Conservation (phyloP, 345 rosid species). For the Eucalyptus sideroxylon region DNA sequence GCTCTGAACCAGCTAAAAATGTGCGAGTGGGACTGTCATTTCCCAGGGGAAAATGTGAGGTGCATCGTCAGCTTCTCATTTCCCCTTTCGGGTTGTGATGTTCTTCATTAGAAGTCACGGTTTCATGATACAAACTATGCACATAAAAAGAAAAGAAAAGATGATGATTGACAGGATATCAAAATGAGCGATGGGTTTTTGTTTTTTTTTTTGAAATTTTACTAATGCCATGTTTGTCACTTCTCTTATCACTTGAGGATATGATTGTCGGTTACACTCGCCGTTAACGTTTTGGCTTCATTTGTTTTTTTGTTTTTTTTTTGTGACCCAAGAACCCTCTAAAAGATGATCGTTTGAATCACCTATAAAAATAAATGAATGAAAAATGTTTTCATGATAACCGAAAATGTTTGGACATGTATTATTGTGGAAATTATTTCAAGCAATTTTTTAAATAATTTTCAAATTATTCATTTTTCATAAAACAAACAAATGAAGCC, state of each 20-base stretch:
- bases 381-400: too few relatives aligned
- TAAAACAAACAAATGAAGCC: too few relatives aligned
- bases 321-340: too few relatives aligned
- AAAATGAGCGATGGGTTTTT: neutral
- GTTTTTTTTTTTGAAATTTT: too few relatives aligned
- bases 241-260: neutral
- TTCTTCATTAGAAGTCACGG: neutral
- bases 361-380: too few relatives aligned
- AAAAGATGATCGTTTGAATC: too few relatives aligned
- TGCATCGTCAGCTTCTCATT: neutral
- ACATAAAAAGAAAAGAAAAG: too few relatives aligned
- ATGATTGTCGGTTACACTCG: neutral
- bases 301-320: neutral
- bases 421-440: too few relatives aligned
- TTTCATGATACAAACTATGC: neutral
- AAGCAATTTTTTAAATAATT: too few relatives aligned
- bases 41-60: neutral
- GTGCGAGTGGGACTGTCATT: neutral
- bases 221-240: neutral
- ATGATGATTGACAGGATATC: neutral
- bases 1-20: neutral
- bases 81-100: neutral
- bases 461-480: too few relatives aligned
- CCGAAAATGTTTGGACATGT: too few relatives aligned
- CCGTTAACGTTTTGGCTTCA: neutral